Evolutionary conservation across 2,329 filamentous ascomycete genomes (phyloP), one percentile per base, ranked within the genome.

Genomic region (Bipolaris cookei): DNA sequence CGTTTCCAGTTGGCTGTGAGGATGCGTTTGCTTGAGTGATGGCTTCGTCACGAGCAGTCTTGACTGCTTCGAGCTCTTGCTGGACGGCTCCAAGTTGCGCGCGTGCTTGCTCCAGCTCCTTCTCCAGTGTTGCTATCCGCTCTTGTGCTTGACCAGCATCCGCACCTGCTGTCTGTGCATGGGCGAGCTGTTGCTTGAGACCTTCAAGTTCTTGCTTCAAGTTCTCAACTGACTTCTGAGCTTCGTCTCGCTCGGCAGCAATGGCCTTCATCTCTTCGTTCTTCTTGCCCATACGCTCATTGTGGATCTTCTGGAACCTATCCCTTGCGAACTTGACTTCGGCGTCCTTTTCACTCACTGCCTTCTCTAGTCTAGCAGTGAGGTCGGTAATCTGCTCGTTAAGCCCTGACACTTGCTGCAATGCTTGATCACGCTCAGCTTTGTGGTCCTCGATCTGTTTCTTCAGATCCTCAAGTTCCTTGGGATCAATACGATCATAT

Each of bases 401-500:
- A 51, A 83, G 76, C 6, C 73, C 72, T 38, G 80, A 77, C 28
- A 81, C 69, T 61, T 86, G 78, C 34, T 81, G 77, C 61, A 84
- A 79, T 78, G 79, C 64, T 79, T 82, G 66, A 54, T 81, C 79
- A 45, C 79, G 80, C 66, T 92, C 88, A 4, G 76, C 74, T 51
- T 84, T 70, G 42, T 81, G 64, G 21, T 73, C 72, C 14, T 86
- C 79, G 51, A 97, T 85, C 57, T 88, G 88, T 71, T 90, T 87
- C 79, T 95, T 97, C 56, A 99, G 84, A 58, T 90, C 88, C 68
- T 98, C 94, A 73, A 97, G 85, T 71, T 98, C 94, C 3, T 91
- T 91, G 41, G 95, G 94, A 72, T 99, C 95, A 50, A 96, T 91
- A 54, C 94, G 91, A 66, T 97, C 93, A 72, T 98, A 97, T 74